Evolutionary conservation across 2,329 filamentous ascomycete species (phyloP).

Genomic region (Monilinia polystroma): DNA sequence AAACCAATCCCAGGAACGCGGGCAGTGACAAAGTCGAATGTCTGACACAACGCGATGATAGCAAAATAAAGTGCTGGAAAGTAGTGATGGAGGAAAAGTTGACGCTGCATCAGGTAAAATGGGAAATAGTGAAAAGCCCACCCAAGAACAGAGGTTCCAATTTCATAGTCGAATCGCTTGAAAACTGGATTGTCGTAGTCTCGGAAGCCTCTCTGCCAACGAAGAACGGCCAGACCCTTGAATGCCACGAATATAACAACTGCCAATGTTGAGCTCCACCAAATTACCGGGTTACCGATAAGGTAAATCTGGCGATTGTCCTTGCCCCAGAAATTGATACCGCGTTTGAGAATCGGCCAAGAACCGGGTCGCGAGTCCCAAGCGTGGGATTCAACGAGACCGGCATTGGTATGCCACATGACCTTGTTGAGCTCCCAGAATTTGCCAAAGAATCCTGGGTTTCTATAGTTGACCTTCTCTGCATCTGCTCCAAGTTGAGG

Average conservation of each 20-base stretch:
- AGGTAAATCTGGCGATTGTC: conserved; percentile 95
- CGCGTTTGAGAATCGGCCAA: conserved; percentile 88
- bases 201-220: conserved; percentile 90
- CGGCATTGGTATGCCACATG: conserved; percentile 99
- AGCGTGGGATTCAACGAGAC: conserved; percentile 91
- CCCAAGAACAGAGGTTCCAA: conserved; percentile 83
- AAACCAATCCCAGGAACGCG: conserved; percentile 69
- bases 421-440: conserved; percentile 97
- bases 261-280: conserved; percentile 83
- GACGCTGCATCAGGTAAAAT: conserved; percentile 96
- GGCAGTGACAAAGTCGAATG: conserved; percentile 79
- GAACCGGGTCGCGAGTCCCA: conserved; percentile 95
- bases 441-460: conserved; percentile 94
- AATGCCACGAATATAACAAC: conserved; percentile 76
- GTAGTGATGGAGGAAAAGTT: conserved; percentile 98
- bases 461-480: conserved; percentile 94
- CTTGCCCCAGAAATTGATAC: conserved; percentile 99
- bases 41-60: conserved; percentile 82
- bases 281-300: conserved; percentile 90
- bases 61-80: conserved; percentile 96
- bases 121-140: conserved; percentile 99
- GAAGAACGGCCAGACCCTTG: conserved; percentile 82
- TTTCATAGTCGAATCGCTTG: conserved; percentile 97
- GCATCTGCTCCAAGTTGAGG: conserved; percentile 70
- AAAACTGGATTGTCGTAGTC: conserved; percentile 82